Evolutionary conservation across 768 basidiomycete genomes (phyloP).

Genomic region (Suillus clintonianus): DNA sequence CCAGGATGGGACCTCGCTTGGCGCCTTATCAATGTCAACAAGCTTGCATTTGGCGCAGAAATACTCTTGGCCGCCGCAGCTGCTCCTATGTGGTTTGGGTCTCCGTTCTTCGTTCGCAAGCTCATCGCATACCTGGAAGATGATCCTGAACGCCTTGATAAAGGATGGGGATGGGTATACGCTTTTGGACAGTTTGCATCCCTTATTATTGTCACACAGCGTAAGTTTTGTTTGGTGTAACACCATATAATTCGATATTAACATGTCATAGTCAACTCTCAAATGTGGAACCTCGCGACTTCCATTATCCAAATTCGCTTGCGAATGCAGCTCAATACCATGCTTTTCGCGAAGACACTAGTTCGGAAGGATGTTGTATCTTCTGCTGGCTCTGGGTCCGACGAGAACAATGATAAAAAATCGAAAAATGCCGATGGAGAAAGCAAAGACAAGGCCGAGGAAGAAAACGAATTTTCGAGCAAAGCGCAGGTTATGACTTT

Average conservation of each 20-base stretch:
- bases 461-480: conserved; percentile 62
- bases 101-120: conserved; percentile 59
- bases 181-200: conserved; percentile 48
- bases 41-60: conserved; percentile 39
- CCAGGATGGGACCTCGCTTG: conserved; percentile 67
- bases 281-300: conserved; percentile 71
- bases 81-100: conserved; percentile 67
- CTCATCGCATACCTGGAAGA: conserved; percentile 68
- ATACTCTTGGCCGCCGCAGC: conserved; percentile 52
- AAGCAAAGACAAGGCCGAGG: conserved; percentile 18
- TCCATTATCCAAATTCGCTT: conserved; percentile 72
- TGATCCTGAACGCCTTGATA: conserved; percentile 55
- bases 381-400: conserved; percentile 30
- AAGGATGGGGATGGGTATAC: conserved; percentile 77
- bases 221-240: conserved; percentile 42
- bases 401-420: conserved; percentile 22
- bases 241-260: conserved; percentile 32
- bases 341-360: conserved; percentile 83
- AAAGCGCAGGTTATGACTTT: conserved; percentile 90
- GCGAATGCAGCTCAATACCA: conserved; percentile 78
- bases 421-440: conserved; percentile 12
- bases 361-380: conserved; percentile 82
- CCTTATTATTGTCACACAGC: conserved; percentile 20
- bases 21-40: conserved; percentile 62
- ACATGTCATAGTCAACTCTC: conserved; percentile 52